Evolutionary conservation across 2,329 filamentous ascomycete species (phyloP).

Genomic region (Ascochyta pisi): DNA sequence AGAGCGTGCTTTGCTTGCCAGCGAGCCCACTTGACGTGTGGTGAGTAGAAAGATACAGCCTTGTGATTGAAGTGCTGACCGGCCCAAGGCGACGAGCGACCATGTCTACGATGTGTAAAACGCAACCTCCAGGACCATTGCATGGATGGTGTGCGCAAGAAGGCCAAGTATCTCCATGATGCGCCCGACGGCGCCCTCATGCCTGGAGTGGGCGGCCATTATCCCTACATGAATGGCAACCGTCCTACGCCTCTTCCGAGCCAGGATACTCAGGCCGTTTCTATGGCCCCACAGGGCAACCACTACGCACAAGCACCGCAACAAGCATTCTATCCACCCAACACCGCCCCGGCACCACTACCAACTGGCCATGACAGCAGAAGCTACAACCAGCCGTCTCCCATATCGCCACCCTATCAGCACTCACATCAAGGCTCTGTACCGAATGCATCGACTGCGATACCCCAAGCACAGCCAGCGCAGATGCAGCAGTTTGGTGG

Average conservation of each 20-base stretch:
- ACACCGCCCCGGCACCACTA: conserved; percentile 49
- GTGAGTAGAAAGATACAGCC: conserved; percentile 65
- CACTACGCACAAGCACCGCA: conserved; percentile 54
- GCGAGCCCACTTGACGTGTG: conserved; percentile 95
- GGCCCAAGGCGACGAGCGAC: conserved; percentile 83
- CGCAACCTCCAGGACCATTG: conserved; percentile 88
- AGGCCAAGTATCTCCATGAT: conserved; percentile 98
- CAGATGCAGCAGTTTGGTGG: conserved; percentile 58
- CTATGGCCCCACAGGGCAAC: conserved; percentile 45
- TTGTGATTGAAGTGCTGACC: too few species aligned
- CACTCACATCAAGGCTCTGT: conserved; percentile 58
- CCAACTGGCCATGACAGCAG: conserved; percentile 54
- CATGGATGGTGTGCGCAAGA: conserved; percentile 96
- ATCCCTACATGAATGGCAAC: conserved; percentile 61
- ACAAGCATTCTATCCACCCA: conserved; percentile 51
- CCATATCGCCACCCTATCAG: conserved; percentile 76
- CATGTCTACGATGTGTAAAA: conserved; percentile 93
- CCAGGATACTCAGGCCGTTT: conserved; percentile 33
- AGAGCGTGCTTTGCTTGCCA: conserved; percentile 97
- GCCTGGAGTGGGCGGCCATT: conserved; percentile 80
- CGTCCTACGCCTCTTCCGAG: conserved; percentile 47
- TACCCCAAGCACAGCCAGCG: conserved; percentile 47
- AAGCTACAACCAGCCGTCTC: conserved; percentile 72
- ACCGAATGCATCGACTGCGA: conserved; percentile 57
- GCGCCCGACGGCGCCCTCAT: conserved; percentile 87